Evolutionary conservation across 805 yeast genomes (phyloP).

Genomic region (Saccharomycopsis sp.): DNA sequence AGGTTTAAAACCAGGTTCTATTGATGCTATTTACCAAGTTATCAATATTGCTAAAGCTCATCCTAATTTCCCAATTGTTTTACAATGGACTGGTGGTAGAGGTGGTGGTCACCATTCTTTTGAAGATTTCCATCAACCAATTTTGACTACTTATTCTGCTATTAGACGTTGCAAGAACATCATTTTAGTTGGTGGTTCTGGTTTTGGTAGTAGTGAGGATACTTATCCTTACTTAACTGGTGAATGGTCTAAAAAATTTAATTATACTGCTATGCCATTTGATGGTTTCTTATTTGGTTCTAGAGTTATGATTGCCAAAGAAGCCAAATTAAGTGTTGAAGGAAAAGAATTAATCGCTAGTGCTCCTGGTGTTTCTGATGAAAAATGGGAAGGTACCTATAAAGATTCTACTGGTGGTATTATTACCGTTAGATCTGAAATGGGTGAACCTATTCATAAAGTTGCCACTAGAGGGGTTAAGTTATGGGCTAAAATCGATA

Average conservation of each 20-base stretch:
- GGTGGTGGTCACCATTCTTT: slow-evolving; percentile 99
- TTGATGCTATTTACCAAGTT: slow-evolving; percentile 81
- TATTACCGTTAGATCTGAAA: slow-evolving; percentile 91
- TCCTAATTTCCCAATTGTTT: slow-evolving; percentile 91
- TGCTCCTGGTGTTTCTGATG: slow-evolving; percentile 84
- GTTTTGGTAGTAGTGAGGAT: slow-evolving; percentile 94
- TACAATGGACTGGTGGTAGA: slow-evolving; percentile 99
- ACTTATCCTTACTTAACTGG: slow-evolving; percentile 98
- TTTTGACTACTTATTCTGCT: slow-evolving; percentile 89
- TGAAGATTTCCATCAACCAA: slow-evolving; percentile 98
- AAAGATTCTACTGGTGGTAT: slow-evolving; percentile 96
- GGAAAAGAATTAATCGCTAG: slow-evolving; percentile 89
- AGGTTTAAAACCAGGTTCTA: slow-evolving; percentile 96
- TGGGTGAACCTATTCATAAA: slow-evolving; percentile 99
- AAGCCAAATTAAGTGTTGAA: slow-evolving; percentile 85
- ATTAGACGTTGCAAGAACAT: slow-evolving; percentile 88
- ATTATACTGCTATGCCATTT: slow-evolving; percentile 97
- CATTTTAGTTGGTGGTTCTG: slow-evolving; percentile 92
- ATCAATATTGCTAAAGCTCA: slow-evolving; percentile 90
- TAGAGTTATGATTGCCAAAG: slow-evolving; percentile 95
- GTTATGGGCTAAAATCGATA: slow-evolving; percentile 96
- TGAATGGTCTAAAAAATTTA: slow-evolving; percentile 79
- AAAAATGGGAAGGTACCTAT: slow-evolving; percentile 89
- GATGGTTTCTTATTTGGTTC: slow-evolving; percentile 97
- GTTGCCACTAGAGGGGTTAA: slow-evolving; percentile 96